phyloP scores from a whole-genome alignment of 2,329 filamentous ascomycete genomes.

The Nothophaeocryptopus gaeumannii region DNA sequence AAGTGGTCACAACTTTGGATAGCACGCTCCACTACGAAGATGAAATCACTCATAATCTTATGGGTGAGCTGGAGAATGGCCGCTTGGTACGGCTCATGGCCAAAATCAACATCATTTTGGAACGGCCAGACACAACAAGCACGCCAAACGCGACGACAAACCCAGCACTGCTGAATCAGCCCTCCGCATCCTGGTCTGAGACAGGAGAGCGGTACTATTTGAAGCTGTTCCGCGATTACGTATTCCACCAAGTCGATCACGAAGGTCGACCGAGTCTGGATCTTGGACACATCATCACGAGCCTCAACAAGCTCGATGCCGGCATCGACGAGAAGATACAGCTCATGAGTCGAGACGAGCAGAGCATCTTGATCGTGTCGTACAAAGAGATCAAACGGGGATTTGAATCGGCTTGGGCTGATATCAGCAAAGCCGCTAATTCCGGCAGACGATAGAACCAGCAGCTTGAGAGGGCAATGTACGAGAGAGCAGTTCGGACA shows the following conservation, averaged over 20 bases:
- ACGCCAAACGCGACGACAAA: conserved; percentile 31
- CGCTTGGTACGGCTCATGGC: conserved; percentile 74
- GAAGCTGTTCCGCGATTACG: conserved; percentile 93
- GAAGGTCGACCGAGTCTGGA: conserved; percentile 81
- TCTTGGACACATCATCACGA: conserved; percentile 80
- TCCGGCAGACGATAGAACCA: conserved; percentile 11
- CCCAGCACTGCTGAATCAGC: conserved; percentile 32
- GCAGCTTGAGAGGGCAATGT: background rate
- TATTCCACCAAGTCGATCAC: conserved; percentile 91
- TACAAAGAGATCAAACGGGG: conserved; percentile 81
- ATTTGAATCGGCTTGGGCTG: conserved; percentile 60
- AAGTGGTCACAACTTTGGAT: conserved; percentile 73
- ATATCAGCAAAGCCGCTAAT: conserved; percentile 41
- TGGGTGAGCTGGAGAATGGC: conserved; percentile 83
- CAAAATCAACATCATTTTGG: conserved; percentile 85
- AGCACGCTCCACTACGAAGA: conserved; percentile 77
- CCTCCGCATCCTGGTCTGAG: conserved; percentile 68
- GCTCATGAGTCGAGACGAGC: conserved; percentile 83
- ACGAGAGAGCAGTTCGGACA: no score
- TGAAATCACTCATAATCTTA: conserved; percentile 67
- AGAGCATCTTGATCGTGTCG: conserved; percentile 81
- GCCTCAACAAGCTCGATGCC: conserved; percentile 88
- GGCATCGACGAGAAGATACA: conserved; percentile 83
- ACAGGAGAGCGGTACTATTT: conserved; percentile 88
- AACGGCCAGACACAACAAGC: conserved; percentile 70